Percentiles rank a stretch among this genome's conserved stretches.
Evolutionary conservation across 2,329 filamentous ascomycete genomes (phyloP).

Genomic region (Monilinia aucupariae): DNA sequence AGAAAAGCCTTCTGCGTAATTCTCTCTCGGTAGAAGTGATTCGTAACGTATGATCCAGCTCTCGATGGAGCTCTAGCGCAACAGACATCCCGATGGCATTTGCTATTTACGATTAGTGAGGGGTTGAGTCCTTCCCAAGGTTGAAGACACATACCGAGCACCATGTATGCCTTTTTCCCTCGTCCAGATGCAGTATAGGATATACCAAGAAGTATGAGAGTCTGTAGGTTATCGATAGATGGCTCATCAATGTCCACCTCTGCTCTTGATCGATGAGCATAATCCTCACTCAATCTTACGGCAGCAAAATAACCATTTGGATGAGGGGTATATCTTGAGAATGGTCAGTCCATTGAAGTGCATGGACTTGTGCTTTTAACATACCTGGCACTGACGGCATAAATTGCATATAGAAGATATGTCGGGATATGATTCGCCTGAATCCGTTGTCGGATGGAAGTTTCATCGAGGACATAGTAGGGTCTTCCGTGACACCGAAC

Average conservation of each 20-base stretch:
- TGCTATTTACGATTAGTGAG: slow-evolving; percentile 46
- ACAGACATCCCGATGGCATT: slow-evolving; percentile 77
- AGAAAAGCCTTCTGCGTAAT: slow-evolving; percentile 74
- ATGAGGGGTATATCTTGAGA: slow-evolving; percentile 62
- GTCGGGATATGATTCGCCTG: slow-evolving; percentile 50
- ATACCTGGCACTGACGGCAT: slow-evolving; percentile 58
- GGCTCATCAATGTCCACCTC: slow-evolving; percentile 77
- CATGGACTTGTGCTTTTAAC: slow-evolving; percentile 1
- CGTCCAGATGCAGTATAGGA: slow-evolving; percentile 72
- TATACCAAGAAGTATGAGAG: slow-evolving; percentile 67
- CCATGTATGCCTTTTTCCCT: slow-evolving; percentile 83
- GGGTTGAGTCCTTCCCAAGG: background rate
- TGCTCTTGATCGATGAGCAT: slow-evolving; percentile 61
- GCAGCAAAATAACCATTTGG: slow-evolving; percentile 62
- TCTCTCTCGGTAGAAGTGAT: slow-evolving; percentile 67
- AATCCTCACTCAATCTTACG: slow-evolving; percentile 64
- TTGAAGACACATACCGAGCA: slow-evolving; percentile 54
- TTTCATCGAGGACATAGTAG: slow-evolving; percentile 75
- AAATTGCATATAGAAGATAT: slow-evolving; percentile 52
- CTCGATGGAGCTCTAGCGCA: slow-evolving; percentile 74
- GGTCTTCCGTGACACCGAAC: slow-evolving; percentile 73
- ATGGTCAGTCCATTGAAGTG: slow-evolving; percentile 21
- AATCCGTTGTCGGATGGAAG: slow-evolving; percentile 64
- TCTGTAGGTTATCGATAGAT: slow-evolving; percentile 70
- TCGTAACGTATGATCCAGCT: slow-evolving; percentile 58